phyloP scores from a whole-genome alignment of 306 rosid genomes.

The Vigna trinervia region DNA sequence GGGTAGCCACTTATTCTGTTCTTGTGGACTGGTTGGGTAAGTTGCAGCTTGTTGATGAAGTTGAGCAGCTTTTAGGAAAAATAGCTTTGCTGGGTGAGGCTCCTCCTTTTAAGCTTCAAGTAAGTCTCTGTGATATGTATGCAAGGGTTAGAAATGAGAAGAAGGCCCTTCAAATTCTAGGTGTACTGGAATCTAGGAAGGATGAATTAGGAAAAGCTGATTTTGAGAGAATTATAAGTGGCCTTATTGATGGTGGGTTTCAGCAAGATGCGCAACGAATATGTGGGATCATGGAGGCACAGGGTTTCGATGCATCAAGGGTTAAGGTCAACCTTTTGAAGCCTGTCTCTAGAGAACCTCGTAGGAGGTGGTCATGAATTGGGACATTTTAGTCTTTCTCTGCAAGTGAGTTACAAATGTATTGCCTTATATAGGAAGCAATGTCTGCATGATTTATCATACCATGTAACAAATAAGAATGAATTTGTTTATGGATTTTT shows the following conservation, averaged over 20 bases:
- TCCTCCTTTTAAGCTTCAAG: constrained; percentile 78
- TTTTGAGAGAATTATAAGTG: constrained; percentile 63
- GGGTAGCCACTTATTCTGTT: constrained; percentile 79
- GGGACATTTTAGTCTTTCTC: constrained; percentile 29
- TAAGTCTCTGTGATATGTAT: constrained; percentile 86
- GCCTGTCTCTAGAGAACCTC: constrained; percentile 25
- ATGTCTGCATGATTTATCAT: constrained; percentile 39
- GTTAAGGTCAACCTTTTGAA: constrained; percentile 39
- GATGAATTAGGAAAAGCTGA: constrained; percentile 60
- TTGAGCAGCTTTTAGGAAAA: constrained; percentile 75
- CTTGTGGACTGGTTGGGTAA: constrained; percentile 86
- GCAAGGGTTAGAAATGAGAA: constrained; percentile 73
- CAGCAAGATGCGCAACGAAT: constrained; percentile 67
- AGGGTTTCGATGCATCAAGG: constrained; percentile 59
- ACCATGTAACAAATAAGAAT: constrained; percentile 42
- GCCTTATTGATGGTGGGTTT: constrained; percentile 72
- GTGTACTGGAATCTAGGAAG: constrained; percentile 73
- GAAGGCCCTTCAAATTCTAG: constrained; percentile 80
- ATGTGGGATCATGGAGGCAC: constrained; percentile 63
- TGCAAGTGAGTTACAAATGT: constrained; percentile 35
- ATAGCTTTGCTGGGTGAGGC: constrained; percentile 72
- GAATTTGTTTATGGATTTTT: constrained; percentile 37
- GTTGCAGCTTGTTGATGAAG: constrained; percentile 82
- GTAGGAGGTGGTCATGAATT: constrained; percentile 44
- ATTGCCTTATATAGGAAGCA: constrained; percentile 31